Evolutionary conservation across 345 rosid genomes (phyloP), one percentile per base, ranked within the genome.

Genomic region (Gossypium rotundifolium): DNA sequence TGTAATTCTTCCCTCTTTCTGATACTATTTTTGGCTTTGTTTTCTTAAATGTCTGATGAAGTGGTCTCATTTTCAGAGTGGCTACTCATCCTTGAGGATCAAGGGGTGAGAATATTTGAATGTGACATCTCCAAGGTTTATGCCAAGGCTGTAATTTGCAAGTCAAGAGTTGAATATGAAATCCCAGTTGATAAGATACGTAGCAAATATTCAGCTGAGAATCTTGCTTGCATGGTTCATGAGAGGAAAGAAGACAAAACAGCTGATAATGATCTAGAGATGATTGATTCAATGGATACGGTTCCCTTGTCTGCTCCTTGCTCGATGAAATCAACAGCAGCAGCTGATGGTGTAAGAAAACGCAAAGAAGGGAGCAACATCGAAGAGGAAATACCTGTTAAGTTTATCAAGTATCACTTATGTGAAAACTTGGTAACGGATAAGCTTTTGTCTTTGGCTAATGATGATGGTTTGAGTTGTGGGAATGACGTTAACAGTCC

Each of bases 71-170:
- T 73, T 83, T 66, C 87, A 90, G 96, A 82, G 79, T 93, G 94
- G 89, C 84, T 93, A 62, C 75, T 85, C 69, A 76, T 75, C 18
- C 78, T 84, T 46, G 98, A 90, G 66, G 90, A 81, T 74, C 84
- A 83, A 79, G 96, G 98, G 46, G 63, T 82, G 69, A 75, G 18
- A 77, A 84, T 89, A 51, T 93, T 93, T 70, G 85, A 84, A 64
- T 69, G 82, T 61, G 82, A 80, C 76, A 61, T 81, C 65, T 79
- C 83, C 81, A 87, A 78, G 75, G 83, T 78, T 70, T 79, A 84
- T 73, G 94, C 90, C 62, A 86, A 75, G 81, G 74, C 81, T 18
- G 77, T 85, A 45, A 76, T 84, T 69, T 78, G 78, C 90, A 63
- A 66, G 55, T 66, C 71, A 13, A 83, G 81, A 64, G 71, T 72